Evolutionary conservation across 371 early-diverging fungal genomes (phyloP), one percentile per base, ranked within the genome.

Genomic region (Mortierella polycephala): DNA sequence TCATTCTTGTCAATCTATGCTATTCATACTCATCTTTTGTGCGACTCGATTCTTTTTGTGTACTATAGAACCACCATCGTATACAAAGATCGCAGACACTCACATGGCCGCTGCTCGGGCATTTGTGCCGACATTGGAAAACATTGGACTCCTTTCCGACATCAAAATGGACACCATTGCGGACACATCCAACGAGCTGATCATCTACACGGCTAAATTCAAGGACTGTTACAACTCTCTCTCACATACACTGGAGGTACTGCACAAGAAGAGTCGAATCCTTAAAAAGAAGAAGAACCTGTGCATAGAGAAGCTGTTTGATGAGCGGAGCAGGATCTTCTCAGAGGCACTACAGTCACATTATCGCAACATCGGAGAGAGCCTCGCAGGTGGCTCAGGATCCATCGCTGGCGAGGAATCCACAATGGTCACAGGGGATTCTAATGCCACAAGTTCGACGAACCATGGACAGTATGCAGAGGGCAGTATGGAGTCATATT

Each of bases 191-290:
- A 72, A 45, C 16, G 79, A 72, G n/a, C 60, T 79, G 44, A 55
- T 79, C 56, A 69, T 79, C 21, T 79, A 69, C 58, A 79, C 72
- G 16, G 72, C 79, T 9, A 64, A 64, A n/a, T 79, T 79, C 79
- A 72, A 72, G 69, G 73, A 79, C 8, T 44, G 40, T 14, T 69
- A 72, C 59, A 79, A 68, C 46, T 11, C 64, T 1, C 53, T 79
- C 11, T 69, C 79, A 13, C 69, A 69, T 6, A 53, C 63, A 8
- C 60, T 79, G 12, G 79, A 79, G 47, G 62, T 40, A 4, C 60
- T 72, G 7, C 66, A 71, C 56, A 79, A 72, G 57, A 59, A 60
- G 59, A 64, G 59, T 40, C 68, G 66, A 18, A 52, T 62, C 5
- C 40, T 79, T 20, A 72, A 68, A 47, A 79, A 58, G 62, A 68